Evolutionary conservation across 345 rosid genomes (phyloP), one percentile per base, ranked within the genome.

Genomic region (Erodium maritimum): DNA sequence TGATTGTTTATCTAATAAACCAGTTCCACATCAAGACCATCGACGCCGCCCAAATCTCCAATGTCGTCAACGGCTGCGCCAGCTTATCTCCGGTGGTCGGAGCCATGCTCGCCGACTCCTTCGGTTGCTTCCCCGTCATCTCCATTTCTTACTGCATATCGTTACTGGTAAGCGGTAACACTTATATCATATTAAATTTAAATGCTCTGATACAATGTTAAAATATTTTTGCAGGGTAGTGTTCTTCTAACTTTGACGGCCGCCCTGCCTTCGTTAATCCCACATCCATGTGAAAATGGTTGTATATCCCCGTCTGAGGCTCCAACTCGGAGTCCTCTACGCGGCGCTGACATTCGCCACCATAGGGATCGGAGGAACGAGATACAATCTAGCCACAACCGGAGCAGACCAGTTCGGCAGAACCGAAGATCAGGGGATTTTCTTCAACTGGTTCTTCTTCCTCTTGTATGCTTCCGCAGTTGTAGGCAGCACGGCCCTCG

Each of bases 1-100:
- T 67, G 54, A 23, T 67, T 45, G 73, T 75, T 53, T 75, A 55
- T 63, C 53, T 75, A 57, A 75, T 71, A 5, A 33, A 75, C 57
- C 61, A 67, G 25, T 67, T 67, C 71, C 61, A 67, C 19, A 57
- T 67, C 5, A 33, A 61, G 29, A 67, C 61, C 66, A 52, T 67
- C n/a, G 58, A 61, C n/a, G 65, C 71, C 9, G 25, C 71, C 56
- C 71, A 67, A 57, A 67, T 61, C 21, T 19, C 24, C 3, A 67
- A 67, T 23, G 62, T 56, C 6, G 54, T 67, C 17, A 55, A 52
- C 25, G 71, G 63, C 46, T 57, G 53, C 14, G 46, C 46, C 46
- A 37, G 46, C 10, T 12, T 37, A 11, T 37, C 46, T 37, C 46
- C 46, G 14, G 46, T 37, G 14, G 14, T 37, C 14, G 46, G 46